Base-by-base conservation (phyloP, 805 yeast species). In the Candida anglica region DNA sequence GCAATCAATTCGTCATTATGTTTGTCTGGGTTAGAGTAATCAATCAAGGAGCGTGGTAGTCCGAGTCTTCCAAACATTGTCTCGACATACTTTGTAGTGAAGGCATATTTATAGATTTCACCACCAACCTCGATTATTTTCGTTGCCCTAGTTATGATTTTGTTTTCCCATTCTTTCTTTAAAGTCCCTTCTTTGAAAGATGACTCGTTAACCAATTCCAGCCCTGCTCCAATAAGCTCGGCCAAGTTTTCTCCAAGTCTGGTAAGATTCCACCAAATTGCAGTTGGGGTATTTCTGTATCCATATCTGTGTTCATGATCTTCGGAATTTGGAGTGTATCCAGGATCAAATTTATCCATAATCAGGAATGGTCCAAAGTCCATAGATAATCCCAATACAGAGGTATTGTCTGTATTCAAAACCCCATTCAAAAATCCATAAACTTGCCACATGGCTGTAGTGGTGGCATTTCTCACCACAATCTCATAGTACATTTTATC, bases 321-420 rank as follows among this genome's bases (percentile, higher is more conserved):
- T 50, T 88, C 97, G 36, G 86, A 87, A 52, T 93, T 91, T 2
- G 98, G 91, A 0, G 97, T 85, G 51, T 73, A 91, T 31, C 71
- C 58, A 11, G 94, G 89, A 48, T 86, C 80, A 52, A 81, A 91
- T 29, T 73, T 75, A 51, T 89, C 96, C 82, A 89, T 73, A 40
- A 88, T 83, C 14, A 94, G 85, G 61, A 86, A 93, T 1, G 98
- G 98, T 3, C 98, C 98, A 57, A 82, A 93, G 58, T 91, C 98
- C 58, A 93, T 75, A 0, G 95, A 76, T 8, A 88, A 63, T 0
- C 98, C 98, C 28, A 82, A 50, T n/a, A 91, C 70, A 0, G 96
- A 86, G 1, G 96, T 86, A 52, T 91, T 91, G 52, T 91, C 98
- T 0, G 98, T 89, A 55, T 91, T 91, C 36, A 93, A 64, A 4